Base-by-base conservation (phyloP, 306 rosid species). In the Dalbergia cochinchinensis region DNA sequence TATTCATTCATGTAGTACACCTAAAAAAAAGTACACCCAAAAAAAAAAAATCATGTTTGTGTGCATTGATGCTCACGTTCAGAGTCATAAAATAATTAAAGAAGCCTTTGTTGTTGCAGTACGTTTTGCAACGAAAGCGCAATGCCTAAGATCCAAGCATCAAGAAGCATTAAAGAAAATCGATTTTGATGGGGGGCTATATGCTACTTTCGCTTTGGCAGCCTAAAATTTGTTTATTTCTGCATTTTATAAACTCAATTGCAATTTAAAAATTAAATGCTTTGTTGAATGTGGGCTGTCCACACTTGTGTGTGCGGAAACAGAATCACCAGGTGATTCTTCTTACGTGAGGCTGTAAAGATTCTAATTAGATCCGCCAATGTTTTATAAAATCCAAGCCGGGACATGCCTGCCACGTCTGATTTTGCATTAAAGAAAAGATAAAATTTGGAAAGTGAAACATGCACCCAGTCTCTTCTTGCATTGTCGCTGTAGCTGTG, bases 331-430 rank as follows among this genome's bases (percentile, higher is more conserved):
- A 11, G 59, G 82, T 80, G 92, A 89, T 86, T 82, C 92, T 77
- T 74, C 86, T 84, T 66, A 83, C 88, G 91, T 77, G 74, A 59
- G 76, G 60, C 69, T 65, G 59, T 5, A 80, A 85, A 88, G 92
- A 85, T 90, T 86, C 88, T 67, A 82, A 35, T 42, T 76, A 26
- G 87, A 83, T 70, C 53, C 79, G 8, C 82, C 48, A 55, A 64
- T 71, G 59, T 64, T 72, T 70, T 50, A 10, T 18, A 3, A 37
- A 77, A 83, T 79, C 69, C 62, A 72, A 61, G 76, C 85, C 88
- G 78, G 31, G 70, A 83, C 91, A 92, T 90, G 95, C 83, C 13
- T 83, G 90, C 83, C 94, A 92, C 91, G 88, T 88, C 58, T 33
- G 71, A 82, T 16, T 66, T 64, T 16, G 65, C 74, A 64, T 42